These are phyloP conservation scores for Pseudocercospora cruenta DNA, from an alignment of 2,329 filamentous ascomycete genomes.

Conservation along the genomic window DNA sequence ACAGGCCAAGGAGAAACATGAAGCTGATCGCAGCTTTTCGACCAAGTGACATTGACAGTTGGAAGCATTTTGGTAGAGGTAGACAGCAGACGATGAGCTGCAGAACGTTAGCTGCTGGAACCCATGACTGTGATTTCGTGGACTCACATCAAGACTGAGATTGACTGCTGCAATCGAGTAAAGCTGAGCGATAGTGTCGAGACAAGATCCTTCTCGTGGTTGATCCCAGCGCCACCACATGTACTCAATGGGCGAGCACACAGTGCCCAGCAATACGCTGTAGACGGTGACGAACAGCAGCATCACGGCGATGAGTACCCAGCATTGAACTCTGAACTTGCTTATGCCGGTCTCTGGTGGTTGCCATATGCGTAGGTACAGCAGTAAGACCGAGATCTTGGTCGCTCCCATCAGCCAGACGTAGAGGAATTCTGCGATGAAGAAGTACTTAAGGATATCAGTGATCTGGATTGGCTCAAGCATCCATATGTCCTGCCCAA, in stretches of 20 bases:
- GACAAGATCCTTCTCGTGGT: not conserved
- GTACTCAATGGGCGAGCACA: not conserved
- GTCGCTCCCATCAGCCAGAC: constrained; percentile 4
- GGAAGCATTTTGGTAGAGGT: constrained; percentile 26
- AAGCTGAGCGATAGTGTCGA: not conserved
- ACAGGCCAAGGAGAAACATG: constrained; percentile 21
- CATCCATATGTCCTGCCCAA: constrained; percentile 12
- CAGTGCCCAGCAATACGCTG: not conserved
- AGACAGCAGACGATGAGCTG: constrained; percentile 10
- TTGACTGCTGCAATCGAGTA: constrained; percentile 6
- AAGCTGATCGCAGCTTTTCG: constrained; percentile 4
- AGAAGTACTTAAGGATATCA: constrained; percentile 8
- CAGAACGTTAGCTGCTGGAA: not conserved
- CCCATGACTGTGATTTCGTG: not conserved
- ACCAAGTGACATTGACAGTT: not conserved
- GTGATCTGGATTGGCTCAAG: constrained; percentile 1
- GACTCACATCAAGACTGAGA: constrained; percentile 2
- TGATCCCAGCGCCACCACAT: constrained; percentile 6
- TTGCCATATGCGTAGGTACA: constrained; percentile 14
- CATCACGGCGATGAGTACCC: not conserved
- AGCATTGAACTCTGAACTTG: not conserved
- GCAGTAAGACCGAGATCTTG: constrained; percentile 9
- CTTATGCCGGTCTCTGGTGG: not conserved
- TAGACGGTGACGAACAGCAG: not conserved
- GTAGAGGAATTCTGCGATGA: constrained; percentile 8